phyloP scores from a whole-genome alignment of 805 yeast genomes.

The Suhomyces sp. region DNA sequence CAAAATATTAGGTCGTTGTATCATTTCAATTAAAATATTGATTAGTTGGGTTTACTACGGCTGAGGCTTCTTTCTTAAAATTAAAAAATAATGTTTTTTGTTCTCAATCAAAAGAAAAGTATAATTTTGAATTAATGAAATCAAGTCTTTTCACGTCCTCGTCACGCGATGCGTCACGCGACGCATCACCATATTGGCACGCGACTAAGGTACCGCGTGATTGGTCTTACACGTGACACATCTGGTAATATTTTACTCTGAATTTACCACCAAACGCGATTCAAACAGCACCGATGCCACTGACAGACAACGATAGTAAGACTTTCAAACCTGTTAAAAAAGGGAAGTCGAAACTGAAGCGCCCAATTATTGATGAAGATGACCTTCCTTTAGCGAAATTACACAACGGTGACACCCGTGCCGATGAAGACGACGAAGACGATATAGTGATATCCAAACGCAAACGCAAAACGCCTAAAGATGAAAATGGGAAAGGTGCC shows the following conservation, averaged over 20 bases:
- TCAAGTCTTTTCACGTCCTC: too few relatives aligned
- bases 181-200: too few relatives aligned
- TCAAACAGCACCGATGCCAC: constrained; percentile 4
- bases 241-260: neutral
- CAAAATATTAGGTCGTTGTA: too few relatives aligned
- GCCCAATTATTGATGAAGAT: constrained; percentile 11
- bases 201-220: neutral
- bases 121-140: too few relatives aligned
- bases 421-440: constrained; percentile 7
- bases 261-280: neutral
- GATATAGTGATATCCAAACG: constrained; percentile 16
- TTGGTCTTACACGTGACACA: neutral
- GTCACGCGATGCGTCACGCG: neutral
- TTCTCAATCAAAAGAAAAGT: too few relatives aligned
- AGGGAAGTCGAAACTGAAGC: neutral
- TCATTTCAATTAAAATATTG: too few relatives aligned
- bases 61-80: too few relatives aligned
- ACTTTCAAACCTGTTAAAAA: neutral
- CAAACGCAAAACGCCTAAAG: constrained; percentile 4
- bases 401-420: neutral
- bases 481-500: neutral
- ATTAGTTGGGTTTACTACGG: too few relatives aligned
- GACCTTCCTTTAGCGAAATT: constrained; percentile 16
- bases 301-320: constrained; percentile 9
- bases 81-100: too few relatives aligned